A percentile compares a stretch with the other conserved stretches of the same genome.
These are phyloP conservation scores for Chenopodium quinoa DNA, from an alignment of 148 eudicot species.

Conservation along the genomic window DNA sequence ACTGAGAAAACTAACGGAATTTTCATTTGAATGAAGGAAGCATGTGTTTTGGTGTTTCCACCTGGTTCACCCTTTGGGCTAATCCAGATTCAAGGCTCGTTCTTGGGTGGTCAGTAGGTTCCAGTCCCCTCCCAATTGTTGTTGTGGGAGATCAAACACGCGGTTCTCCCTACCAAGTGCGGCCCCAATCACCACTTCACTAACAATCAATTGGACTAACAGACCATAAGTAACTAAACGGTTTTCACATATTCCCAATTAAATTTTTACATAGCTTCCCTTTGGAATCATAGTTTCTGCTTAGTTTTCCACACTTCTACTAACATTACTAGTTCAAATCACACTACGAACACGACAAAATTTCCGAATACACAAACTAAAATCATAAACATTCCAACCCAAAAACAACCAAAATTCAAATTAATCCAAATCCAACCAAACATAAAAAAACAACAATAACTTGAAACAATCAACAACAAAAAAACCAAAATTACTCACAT, in stretches of 20 bases:
- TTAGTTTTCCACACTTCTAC: not conserved
- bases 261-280: not conserved
- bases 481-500: constrained; percentile 43
- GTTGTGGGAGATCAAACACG: too few relatives aligned
- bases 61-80: too few relatives aligned
- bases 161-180: too few relatives aligned
- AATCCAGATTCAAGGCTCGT: too few relatives aligned
- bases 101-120: too few relatives aligned
- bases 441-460: not conserved
- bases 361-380: not conserved
- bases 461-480: not conserved
- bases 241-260: not conserved
- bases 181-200: too few relatives aligned
- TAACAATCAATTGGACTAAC: too few relatives aligned
- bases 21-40: too few relatives aligned
- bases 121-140: too few relatives aligned
- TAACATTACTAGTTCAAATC: not conserved
- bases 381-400: not conserved
- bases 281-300: not conserved
- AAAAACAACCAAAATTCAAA: not conserved
- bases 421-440: not conserved
- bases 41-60: too few relatives aligned
- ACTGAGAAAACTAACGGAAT: not conserved
- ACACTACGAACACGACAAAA: not conserved
- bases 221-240: not conserved